Evolutionary conservation across 306 rosid genomes (phyloP).

Genomic region (Castanea sativa): DNA sequence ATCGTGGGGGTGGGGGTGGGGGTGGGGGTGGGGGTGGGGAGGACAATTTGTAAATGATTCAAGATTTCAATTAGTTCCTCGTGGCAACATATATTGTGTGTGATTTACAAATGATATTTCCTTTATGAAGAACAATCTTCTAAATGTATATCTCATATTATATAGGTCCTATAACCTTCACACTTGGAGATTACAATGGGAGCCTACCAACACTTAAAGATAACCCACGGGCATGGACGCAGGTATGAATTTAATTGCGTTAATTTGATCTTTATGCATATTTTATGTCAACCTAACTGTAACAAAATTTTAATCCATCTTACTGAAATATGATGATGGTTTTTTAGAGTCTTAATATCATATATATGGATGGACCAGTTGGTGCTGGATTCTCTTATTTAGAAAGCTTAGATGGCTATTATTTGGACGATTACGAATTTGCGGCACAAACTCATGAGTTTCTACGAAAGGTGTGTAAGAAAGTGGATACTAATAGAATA

Average conservation of each 20-base stretch:
- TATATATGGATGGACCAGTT: not conserved
- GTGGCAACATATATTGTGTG: too few species aligned
- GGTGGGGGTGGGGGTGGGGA: too few species aligned
- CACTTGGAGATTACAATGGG: slow-evolving; percentile 19
- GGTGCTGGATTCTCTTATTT: slow-evolving; percentile 1
- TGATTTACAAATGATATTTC: too few species aligned
- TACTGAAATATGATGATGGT: not conserved
- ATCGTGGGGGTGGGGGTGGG: too few species aligned
- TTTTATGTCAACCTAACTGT: not conserved
- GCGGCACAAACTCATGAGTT: not conserved
- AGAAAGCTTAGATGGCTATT: not conserved
- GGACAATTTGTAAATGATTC: too few species aligned
- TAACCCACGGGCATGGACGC: slow-evolving; percentile 21
- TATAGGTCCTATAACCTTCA: slow-evolving; percentile 17
- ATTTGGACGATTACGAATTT: not conserved
- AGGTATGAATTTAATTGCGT: not conserved
- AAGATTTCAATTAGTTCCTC: too few species aligned
- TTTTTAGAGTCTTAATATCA: not conserved
- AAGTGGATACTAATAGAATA: not conserved
- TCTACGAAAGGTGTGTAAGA: not conserved
- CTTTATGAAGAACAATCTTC: too few species aligned
- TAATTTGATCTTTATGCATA: not conserved
- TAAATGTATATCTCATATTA: not conserved
- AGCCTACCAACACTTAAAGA: slow-evolving; percentile 15
- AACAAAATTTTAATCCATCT: not conserved